Evolutionary conservation across 495 filamentous ascomycete genomes (phyloP).

Genomic region (Neurospora discreta): DNA sequence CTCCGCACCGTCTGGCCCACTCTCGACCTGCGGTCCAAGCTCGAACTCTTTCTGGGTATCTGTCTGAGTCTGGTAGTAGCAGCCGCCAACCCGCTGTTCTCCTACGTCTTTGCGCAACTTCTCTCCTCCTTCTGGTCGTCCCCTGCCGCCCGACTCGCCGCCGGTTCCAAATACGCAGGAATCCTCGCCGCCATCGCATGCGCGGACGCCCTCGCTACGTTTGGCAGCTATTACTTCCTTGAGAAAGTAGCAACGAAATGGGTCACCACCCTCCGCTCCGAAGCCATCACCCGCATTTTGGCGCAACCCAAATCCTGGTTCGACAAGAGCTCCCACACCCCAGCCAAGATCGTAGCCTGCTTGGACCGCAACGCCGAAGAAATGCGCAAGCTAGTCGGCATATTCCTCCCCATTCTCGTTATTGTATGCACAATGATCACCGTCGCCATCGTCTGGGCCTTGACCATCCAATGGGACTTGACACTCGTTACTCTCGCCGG

Average conservation of each 20-base stretch:
- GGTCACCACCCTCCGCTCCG: constrained; percentile 60
- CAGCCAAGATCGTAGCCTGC: constrained; percentile 51
- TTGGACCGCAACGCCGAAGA: constrained; percentile 82
- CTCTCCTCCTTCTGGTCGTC: constrained; percentile 54
- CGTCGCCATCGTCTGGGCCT: constrained; percentile 61
- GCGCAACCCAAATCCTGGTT: constrained; percentile 82
- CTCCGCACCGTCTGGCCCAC: constrained; percentile 64
- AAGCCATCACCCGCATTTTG: constrained; percentile 60
- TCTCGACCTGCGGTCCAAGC: constrained; percentile 38
- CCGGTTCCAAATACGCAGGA: constrained; percentile 55
- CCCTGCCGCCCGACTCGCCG: constrained; percentile 25
- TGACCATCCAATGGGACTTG: constrained; percentile 67
- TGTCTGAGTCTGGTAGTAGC: constrained; percentile 52
- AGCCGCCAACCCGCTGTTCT: constrained; percentile 64
- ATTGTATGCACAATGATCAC: constrained; percentile 52
- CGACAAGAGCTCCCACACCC: constrained; percentile 53
- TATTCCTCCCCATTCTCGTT: constrained; percentile 61
- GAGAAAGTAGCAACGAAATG: constrained; percentile 66
- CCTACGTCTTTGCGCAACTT: constrained; percentile 64
- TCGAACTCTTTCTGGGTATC: constrained; percentile 51
- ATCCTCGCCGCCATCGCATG: constrained; percentile 57
- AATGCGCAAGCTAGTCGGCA: constrained; percentile 68
- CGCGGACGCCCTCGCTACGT: constrained; percentile 53
- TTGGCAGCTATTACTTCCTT: constrained; percentile 55
- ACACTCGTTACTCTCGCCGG: constrained; percentile 65